Percentiles rank a stretch among this genome's conserved stretches.
Conservation (phyloP, 169 alveolate species). For the Cryptosporidium sp. region DNA sequence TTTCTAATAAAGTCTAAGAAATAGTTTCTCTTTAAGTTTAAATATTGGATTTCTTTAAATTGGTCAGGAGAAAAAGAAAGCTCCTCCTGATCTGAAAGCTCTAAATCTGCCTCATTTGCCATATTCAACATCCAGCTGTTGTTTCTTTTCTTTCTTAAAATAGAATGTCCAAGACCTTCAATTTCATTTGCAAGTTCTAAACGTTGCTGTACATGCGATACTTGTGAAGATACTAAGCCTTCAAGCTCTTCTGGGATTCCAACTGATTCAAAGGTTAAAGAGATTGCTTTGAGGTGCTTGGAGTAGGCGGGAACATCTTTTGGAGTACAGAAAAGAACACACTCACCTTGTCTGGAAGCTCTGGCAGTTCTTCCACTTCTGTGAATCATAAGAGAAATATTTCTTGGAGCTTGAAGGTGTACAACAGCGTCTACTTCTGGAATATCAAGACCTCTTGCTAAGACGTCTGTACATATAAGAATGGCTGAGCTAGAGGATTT, state of each 20-base stretch:
- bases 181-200: slow-evolving; percentile 78
- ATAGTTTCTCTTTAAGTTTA: slow-evolving; percentile 11
- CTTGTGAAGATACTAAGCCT: slow-evolving; percentile 27
- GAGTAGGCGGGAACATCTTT: slow-evolving; percentile 80
- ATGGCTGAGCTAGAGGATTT: slow-evolving; percentile 80
- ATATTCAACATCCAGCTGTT: slow-evolving; percentile 77
- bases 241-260: slow-evolving; percentile 1
- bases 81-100: slow-evolving; percentile 77
- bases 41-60: slow-evolving; percentile 23
- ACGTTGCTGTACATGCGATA: slow-evolving; percentile 51
- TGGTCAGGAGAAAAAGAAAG: slow-evolving; percentile 12
- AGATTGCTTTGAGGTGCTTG: slow-evolving; percentile 29
- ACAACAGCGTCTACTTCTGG: slow-evolving; percentile 96
- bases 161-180: slow-evolving; percentile 66
- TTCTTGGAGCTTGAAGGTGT: slow-evolving; percentile 96
- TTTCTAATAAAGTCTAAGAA: slow-evolving; percentile 14
- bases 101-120: slow-evolving; percentile 77
- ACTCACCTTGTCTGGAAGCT: slow-evolving; percentile 83
- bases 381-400: slow-evolving; percentile 93
- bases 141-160: slow-evolving; percentile 63
- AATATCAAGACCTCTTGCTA: slow-evolving; percentile 98
- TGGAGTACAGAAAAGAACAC: slow-evolving; percentile 81
- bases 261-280: slow-evolving; percentile 45
- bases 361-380: slow-evolving; percentile 98
- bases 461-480: slow-evolving; percentile 93